A percentile compares a stretch with the other conserved stretches of the same genome.
Evolutionary conservation across 2,329 filamentous ascomycete species (phyloP).

Genomic region (Coniochaeta sp.): DNA sequence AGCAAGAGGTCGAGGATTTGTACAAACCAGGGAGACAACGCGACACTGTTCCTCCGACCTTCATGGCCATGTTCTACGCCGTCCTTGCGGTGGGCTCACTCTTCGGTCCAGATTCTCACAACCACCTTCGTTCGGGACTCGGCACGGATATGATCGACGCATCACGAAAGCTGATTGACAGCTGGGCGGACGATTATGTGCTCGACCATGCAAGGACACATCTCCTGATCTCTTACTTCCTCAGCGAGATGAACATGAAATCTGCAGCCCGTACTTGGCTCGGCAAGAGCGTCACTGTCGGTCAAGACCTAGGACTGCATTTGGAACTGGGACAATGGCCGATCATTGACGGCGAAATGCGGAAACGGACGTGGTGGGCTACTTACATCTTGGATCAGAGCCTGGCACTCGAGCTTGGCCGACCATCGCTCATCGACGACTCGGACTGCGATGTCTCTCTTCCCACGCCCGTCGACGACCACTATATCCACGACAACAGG

Average conservation of each 20-base stretch:
- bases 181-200: constrained; percentile 72
- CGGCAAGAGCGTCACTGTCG: constrained; percentile 69
- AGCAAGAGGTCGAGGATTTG: constrained; percentile 66
- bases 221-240: constrained; percentile 68
- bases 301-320: constrained; percentile 79
- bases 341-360: constrained; percentile 75
- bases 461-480: constrained; percentile 75
- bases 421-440: constrained; percentile 78
- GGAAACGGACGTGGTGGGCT: constrained; percentile 87
- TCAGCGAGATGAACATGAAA: constrained; percentile 80
- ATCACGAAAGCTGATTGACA: constrained; percentile 63
- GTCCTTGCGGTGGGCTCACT: constrained; percentile 78
- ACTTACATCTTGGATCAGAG: constrained; percentile 84
- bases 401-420: constrained; percentile 71
- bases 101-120: constrained; percentile 53
- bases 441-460: constrained; percentile 79
- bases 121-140: constrained; percentile 45
- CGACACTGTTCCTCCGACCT: constrained; percentile 53
- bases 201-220: constrained; percentile 69
- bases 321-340: constrained; percentile 67
- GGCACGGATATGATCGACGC: constrained; percentile 63
- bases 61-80: constrained; percentile 74
- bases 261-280: constrained; percentile 84
- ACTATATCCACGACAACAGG: constrained; percentile 58
- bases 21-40: constrained; percentile 60